These are phyloP conservation scores for Cordyceps pruinosa DNA, from an alignment of 2,329 filamentous ascomycete genomes.

Conservation along the genomic window DNA sequence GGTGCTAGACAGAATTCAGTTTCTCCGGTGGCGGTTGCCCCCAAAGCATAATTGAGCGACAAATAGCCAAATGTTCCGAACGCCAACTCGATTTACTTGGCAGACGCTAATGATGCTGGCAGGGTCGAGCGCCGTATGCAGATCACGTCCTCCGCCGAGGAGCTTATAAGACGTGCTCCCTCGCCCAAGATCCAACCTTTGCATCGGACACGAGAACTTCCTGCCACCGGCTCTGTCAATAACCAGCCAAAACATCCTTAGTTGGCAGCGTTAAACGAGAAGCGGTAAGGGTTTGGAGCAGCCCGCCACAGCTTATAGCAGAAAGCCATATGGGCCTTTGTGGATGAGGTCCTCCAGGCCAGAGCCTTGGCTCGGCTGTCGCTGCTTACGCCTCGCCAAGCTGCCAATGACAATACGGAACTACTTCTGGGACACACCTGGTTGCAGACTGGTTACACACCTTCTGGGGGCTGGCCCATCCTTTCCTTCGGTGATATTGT, in stretches of 20 bases:
- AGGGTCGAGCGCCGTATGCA: too few relatives aligned
- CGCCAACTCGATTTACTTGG: not conserved
- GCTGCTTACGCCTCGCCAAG: conserved; percentile 5
- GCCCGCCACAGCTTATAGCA: not conserved
- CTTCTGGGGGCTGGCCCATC: not conserved
- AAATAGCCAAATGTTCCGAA: not conserved
- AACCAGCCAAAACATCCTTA: not conserved
- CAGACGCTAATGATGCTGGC: not conserved
- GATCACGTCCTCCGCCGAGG: too few relatives aligned
- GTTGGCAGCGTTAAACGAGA: not conserved
- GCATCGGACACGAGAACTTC: too few relatives aligned
- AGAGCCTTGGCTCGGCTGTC: conserved; percentile 5
- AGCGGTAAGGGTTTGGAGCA: not conserved
- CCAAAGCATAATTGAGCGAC: not conserved
- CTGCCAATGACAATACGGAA: conserved; percentile 1
- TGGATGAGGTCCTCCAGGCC: not conserved
- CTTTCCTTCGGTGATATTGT: too few relatives aligned
- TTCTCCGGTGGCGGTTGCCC: not conserved
- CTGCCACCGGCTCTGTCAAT: too few relatives aligned
- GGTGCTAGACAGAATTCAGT: not conserved
- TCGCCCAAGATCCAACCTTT: too few relatives aligned
- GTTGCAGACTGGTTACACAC: not conserved
- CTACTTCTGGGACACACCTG: not conserved
- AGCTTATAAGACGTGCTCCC: too few relatives aligned
- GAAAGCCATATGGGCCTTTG: not conserved